Percentiles rank a stretch among this genome's conserved stretches.
phyloP scores from a whole-genome alignment of 1,284 basidiomycete genomes.

The Cerioporus squamosus region DNA sequence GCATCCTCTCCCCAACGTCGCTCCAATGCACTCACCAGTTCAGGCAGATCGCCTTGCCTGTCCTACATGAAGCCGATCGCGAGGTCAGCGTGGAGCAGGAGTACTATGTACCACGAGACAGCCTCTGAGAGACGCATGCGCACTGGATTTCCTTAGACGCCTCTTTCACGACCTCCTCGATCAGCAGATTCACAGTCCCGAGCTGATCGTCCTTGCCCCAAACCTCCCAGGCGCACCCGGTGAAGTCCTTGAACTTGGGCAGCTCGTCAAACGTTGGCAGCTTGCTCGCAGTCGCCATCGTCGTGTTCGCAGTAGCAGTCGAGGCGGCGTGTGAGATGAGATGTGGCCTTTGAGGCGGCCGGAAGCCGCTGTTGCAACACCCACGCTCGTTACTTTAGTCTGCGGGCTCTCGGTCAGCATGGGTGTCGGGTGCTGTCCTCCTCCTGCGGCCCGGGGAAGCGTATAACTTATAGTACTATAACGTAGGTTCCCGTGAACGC shows the following conservation, averaged over 20 bases:
- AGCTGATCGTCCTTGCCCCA: slow-evolving; percentile 75
- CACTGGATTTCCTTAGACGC: slow-evolving; percentile 67
- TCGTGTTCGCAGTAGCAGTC: not conserved
- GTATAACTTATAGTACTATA: no score
- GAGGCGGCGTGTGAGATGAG: not conserved
- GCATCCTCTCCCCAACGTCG: no score
- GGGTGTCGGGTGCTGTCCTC: no score
- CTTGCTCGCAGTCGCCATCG: slow-evolving; percentile 14
- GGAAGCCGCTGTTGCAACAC: no score
- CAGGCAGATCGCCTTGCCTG: slow-evolving; percentile 59
- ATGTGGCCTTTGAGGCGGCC: no score
- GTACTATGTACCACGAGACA: not conserved
- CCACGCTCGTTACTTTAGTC: no score
- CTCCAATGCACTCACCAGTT: slow-evolving; percentile 54
- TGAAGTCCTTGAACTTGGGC: slow-evolving; percentile 57
- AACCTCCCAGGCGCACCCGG: slow-evolving; percentile 73
- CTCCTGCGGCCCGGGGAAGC: no score
- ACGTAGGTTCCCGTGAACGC: no score
- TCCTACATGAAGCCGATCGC: slow-evolving; percentile 38
- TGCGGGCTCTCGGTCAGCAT: no score
- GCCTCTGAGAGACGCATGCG: slow-evolving; percentile 26
- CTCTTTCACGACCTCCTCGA: slow-evolving; percentile 61
- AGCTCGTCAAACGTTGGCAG: slow-evolving; percentile 68
- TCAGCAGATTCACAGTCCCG: slow-evolving; percentile 73
- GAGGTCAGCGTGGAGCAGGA: not conserved